Evolutionary conservation across 768 basidiomycete species (phyloP), one percentile per base, ranked within the genome.

Genomic region (Fomitopsis serialis): DNA sequence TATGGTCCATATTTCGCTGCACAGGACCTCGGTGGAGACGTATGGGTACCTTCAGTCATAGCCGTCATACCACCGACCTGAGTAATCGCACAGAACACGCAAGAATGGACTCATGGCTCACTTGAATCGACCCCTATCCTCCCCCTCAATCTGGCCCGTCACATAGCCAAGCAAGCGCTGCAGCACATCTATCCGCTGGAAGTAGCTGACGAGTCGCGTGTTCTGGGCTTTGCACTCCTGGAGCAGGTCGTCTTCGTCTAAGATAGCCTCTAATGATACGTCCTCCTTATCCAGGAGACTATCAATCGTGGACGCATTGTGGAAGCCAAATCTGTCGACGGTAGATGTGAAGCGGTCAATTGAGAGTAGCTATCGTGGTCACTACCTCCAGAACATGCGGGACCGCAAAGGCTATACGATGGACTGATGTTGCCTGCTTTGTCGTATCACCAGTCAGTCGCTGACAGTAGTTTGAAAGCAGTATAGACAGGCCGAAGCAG

Each of bases 141-240:
- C 84, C 52, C 81, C 79, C 68, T 92, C 90, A 50, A 92, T 88
- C 71, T 89, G 84, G 37, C 90, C 91, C 2, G 87, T 87, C 64
- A 93, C 90, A 74, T 93, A 94, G 23, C 81, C 87, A 52, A 94
- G 70, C 62, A 95, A 72, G 52, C 84, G 80, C 66, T 89, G 84
- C 46, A 96, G 72, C 45, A 92, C 86, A 66, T 92, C 90, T 48
- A 82, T 76, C 60, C 89, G 76, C 58, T 85, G 86, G 62, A 95
- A 89, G 69, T 92, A 92, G 65, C 91, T 88, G 61, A 90, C 88
- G 47, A 96, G 81, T 54, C 89, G 76, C 37, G 87, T 87, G 65
- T 98, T 98, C 71, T 96, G 89, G 1, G 87, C 78, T 71, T 98
- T 98, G 80, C 93, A 92, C 70, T 98, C 96, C 70, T 91, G 89